Percentiles rank a stretch among this genome's conserved stretches.
Conservation (phyloP, 2,329 filamentous ascomycete genomes). For the Penicillium sp. region DNA sequence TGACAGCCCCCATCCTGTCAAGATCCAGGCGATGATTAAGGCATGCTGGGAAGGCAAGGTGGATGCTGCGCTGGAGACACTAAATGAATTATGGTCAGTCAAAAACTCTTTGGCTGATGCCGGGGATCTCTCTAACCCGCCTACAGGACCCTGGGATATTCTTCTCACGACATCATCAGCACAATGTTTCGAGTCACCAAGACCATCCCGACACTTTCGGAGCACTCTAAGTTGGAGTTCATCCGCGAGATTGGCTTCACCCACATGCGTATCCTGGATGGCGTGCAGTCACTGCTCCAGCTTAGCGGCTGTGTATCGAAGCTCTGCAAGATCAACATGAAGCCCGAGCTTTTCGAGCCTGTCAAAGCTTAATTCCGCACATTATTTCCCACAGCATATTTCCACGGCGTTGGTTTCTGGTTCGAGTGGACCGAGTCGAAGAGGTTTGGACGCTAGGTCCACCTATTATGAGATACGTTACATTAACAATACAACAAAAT, state of each 20-base stretch:
- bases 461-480: conserved; percentile 17
- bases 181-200: conserved; percentile 99
- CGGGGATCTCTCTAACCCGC: conserved; percentile 4
- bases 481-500: not conserved
- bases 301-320: conserved; percentile 88
- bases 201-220: conserved; percentile 84
- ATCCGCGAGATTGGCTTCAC: conserved; percentile 99
- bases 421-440: not conserved
- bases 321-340: conserved; percentile 95
- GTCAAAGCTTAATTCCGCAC: conserved; percentile 30
- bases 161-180: conserved; percentile 97
- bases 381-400: conserved; percentile 22
- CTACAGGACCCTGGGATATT: conserved; percentile 78
- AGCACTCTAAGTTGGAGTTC: conserved; percentile 94
- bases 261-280: conserved; percentile 98
- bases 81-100: conserved; percentile 80
- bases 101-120: not conserved
- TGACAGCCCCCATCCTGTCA: conserved; percentile 94
- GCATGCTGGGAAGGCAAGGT: conserved; percentile 91
- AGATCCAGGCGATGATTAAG: conserved; percentile 98
- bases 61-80: conserved; percentile 77
- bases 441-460: not conserved
- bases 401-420: conserved; percentile 26
- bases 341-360: conserved; percentile 71
- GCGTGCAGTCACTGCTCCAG: conserved; percentile 91